Evolutionary conservation across 2,329 filamentous ascomycete species (phyloP).

Genomic region (Colletotrichum viniferum): DNA sequence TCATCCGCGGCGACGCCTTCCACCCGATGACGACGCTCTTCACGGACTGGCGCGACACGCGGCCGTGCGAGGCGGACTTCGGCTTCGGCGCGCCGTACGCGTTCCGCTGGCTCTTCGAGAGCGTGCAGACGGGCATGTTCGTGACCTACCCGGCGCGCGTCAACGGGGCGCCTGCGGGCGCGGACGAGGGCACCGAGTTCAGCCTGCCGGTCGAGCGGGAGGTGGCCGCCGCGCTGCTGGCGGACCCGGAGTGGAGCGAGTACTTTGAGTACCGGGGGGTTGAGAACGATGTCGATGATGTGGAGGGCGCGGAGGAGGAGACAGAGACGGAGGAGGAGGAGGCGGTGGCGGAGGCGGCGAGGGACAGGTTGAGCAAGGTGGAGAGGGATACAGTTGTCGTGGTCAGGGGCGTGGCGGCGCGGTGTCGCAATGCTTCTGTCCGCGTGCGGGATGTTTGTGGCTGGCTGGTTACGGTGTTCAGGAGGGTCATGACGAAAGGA

Average conservation of each 20-base stretch:
- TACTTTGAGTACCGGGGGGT: slow-evolving; percentile 43
- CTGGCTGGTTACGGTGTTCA: not conserved
- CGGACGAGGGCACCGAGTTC: slow-evolving; percentile 41
- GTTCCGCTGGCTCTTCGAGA: slow-evolving; percentile 36
- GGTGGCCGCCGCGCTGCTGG: slow-evolving; percentile 31
- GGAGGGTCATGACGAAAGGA: not conserved
- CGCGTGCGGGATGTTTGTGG: not conserved
- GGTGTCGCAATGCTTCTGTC: not conserved
- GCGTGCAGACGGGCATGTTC: slow-evolving; percentile 28
- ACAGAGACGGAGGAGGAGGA: not conserved
- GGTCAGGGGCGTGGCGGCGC: not conserved
- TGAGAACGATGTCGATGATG: slow-evolving; percentile 24
- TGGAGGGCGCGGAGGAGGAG: not conserved
- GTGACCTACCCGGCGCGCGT: slow-evolving; percentile 32
- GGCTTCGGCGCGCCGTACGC: slow-evolving; percentile 37
- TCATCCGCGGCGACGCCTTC: slow-evolving; percentile 34
- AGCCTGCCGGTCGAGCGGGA: slow-evolving; percentile 37
- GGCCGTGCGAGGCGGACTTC: slow-evolving; percentile 34
- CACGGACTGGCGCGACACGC: slow-evolving; percentile 39
- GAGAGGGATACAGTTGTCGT: not conserved
- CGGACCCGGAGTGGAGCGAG: slow-evolving; percentile 36
- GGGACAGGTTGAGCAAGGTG: not conserved
- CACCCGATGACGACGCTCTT: slow-evolving; percentile 38
- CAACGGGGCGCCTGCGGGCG: slow-evolving; percentile 24
- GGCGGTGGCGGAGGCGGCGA: not conserved